Evolutionary conservation across 352 stramenopile genomes (phyloP).

Genomic region (Globisporangium solare): DNA sequence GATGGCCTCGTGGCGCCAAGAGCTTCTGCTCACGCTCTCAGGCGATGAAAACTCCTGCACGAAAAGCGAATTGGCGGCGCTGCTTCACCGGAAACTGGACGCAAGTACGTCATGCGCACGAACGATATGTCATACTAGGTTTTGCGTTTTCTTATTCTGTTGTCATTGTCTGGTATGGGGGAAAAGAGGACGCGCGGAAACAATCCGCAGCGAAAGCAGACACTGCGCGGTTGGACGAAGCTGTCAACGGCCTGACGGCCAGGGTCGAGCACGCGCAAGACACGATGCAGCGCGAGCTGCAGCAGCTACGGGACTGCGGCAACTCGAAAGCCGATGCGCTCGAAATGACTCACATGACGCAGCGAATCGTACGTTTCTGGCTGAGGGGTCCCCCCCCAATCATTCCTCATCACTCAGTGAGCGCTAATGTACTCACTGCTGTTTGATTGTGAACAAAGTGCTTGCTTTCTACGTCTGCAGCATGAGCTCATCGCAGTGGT

Average conservation of each 20-base stretch:
- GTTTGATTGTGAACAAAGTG: not conserved
- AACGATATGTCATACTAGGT: not conserved
- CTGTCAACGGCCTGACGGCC: constrained; percentile 21
- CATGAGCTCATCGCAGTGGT: constrained; percentile 37
- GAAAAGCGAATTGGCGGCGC: constrained; percentile 24
- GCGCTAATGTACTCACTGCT: too few relatives aligned
- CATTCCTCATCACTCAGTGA: not conserved
- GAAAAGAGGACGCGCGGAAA: constrained; percentile 32
- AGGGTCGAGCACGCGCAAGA: constrained; percentile 27
- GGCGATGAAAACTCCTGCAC: constrained; percentile 22
- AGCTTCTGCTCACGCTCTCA: constrained; percentile 10
- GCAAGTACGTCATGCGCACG: constrained; percentile 19
- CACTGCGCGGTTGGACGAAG: constrained; percentile 22
- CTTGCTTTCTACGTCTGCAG: constrained; percentile 10
- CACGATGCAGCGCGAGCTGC: constrained; percentile 18
- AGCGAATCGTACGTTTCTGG: constrained; percentile 30
- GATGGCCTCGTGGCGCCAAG: constrained; percentile 13
- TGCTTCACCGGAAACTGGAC: constrained; percentile 40
- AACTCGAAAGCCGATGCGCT: constrained; percentile 17
- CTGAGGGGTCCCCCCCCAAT: not conserved
- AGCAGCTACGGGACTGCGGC: constrained; percentile 14
- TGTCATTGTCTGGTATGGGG: not conserved
- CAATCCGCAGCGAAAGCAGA: constrained; percentile 35
- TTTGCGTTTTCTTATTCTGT: not conserved
- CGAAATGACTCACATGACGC: constrained; percentile 35